A percentile compares a stretch with the other conserved stretches of the same genome.
These are phyloP conservation scores for Jasminum sambac DNA, from an alignment of 257 asterid genomes.

Conservation along the genomic window DNA sequence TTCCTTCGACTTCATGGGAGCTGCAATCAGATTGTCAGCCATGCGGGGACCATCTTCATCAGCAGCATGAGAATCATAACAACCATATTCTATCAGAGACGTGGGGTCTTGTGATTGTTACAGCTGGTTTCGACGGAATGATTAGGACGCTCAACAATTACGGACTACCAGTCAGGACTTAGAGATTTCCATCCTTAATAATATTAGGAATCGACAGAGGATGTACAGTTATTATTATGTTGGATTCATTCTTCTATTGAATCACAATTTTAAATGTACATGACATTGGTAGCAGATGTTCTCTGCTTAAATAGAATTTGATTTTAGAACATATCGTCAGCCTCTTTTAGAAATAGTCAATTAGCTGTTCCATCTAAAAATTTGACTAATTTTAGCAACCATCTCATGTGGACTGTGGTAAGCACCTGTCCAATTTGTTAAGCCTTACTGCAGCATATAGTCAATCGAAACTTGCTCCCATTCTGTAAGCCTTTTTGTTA, in stretches of 20 bases:
- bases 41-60: constrained; percentile 21
- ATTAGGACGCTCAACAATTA: constrained; percentile 54
- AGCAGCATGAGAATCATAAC: constrained; percentile 14
- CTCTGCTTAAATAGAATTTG: not conserved
- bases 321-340: too few relatives aligned
- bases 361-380: too few relatives aligned
- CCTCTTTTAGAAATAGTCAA: too few relatives aligned
- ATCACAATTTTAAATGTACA: not conserved
- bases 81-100: constrained; percentile 22
- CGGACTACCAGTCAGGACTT: constrained; percentile 38
- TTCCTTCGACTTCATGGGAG: constrained; percentile 52
- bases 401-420: too few relatives aligned
- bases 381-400: too few relatives aligned
- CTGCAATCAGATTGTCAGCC: constrained; percentile 18
- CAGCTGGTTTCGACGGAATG: constrained; percentile 53
- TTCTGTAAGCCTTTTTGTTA: too few relatives aligned
- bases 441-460: too few relatives aligned
- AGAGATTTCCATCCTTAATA: constrained; percentile 3
- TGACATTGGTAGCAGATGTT: not conserved
- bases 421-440: too few relatives aligned
- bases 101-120: constrained; percentile 46
- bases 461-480: too few relatives aligned
- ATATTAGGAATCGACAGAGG: not conserved
- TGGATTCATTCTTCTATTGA: not conserved
- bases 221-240: not conserved